phyloP scores from a whole-genome alignment of 768 basidiomycete species.

The Coprinopsis strossmayeri region DNA sequence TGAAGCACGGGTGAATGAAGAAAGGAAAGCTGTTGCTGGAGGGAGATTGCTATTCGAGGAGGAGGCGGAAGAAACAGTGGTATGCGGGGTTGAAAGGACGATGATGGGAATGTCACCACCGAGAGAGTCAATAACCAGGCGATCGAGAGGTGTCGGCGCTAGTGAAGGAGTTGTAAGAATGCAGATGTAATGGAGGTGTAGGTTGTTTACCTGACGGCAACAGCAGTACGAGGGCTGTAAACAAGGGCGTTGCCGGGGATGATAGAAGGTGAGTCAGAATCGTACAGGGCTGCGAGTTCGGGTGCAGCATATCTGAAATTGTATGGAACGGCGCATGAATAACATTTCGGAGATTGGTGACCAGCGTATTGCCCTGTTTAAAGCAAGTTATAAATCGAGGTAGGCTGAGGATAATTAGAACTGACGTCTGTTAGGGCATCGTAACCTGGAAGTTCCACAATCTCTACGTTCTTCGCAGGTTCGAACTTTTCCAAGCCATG shows the following conservation, averaged over 20 bases:
- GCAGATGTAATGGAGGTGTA: neutral
- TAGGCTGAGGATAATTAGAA: conserved; percentile 11
- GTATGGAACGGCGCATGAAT: conserved; percentile 53
- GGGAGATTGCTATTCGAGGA: neutral
- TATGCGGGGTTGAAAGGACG: conserved; percentile 30
- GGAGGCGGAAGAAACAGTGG: conserved; percentile 1
- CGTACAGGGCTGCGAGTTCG: conserved; percentile 43
- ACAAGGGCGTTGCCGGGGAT: conserved; percentile 50
- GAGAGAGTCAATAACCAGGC: conserved; percentile 41
- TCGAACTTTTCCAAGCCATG: conserved; percentile 65
- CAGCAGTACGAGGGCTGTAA: conserved; percentile 53
- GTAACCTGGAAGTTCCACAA: conserved; percentile 44
- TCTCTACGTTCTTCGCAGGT: conserved; percentile 58
- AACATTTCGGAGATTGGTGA: conserved; percentile 27
- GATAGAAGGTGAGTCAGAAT: conserved; percentile 48
- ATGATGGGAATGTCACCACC: conserved; percentile 52
- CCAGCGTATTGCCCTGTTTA: conserved; percentile 25
- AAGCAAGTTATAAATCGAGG: neutral
- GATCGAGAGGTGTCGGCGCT: conserved; percentile 35
- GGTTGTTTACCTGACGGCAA: conserved; percentile 37
- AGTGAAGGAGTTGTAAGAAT: neutral
- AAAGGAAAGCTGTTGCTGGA: neutral
- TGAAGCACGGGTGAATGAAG: conserved; percentile 9
- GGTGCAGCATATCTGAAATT: conserved; percentile 47
- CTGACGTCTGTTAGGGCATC: conserved; percentile 40